A percentile compares a stretch with the other conserved stretches of the same genome.
These are phyloP conservation scores for Osmanthus fragrans DNA, from an alignment of 257 asterid species.

Conservation along the genomic window DNA sequence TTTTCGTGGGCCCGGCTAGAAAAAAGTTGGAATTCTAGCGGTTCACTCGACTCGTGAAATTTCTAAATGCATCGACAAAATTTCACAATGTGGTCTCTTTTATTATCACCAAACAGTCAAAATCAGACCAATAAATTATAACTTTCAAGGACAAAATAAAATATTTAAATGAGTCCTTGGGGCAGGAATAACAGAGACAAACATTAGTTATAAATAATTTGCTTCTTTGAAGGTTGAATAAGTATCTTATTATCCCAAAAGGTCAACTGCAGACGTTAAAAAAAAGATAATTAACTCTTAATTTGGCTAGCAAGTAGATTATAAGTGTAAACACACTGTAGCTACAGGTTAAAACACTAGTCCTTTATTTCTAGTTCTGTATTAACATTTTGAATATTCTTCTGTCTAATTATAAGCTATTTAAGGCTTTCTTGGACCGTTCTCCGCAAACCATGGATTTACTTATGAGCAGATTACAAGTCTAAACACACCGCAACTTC, in stretches of 20 bases:
- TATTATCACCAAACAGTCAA: constrained; percentile 4
- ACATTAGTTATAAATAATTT: too few relatives aligned
- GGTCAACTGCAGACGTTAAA: constrained; percentile 6
- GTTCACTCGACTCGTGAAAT: background rate
- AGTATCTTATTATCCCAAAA: background rate
- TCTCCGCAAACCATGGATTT: too few relatives aligned
- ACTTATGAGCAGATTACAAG: background rate
- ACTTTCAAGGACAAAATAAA: background rate
- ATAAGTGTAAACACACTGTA: background rate
- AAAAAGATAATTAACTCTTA: background rate
- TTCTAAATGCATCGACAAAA: background rate
- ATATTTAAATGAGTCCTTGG: too few relatives aligned
- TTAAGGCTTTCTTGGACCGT: background rate
- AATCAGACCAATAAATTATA: background rate
- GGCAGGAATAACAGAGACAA: background rate
- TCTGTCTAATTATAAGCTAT: constrained; percentile 15
- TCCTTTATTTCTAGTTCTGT: constrained; percentile 7
- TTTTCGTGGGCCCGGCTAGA: background rate
- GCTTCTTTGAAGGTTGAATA: background rate
- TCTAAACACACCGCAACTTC: background rate
- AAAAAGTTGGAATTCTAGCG: background rate
- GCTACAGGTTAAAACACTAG: constrained; percentile 21
- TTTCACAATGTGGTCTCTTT: background rate
- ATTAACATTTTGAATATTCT: constrained; percentile 10
- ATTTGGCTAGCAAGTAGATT: constrained; percentile 1